Evolutionary conservation across 2,329 filamentous ascomycete genomes (phyloP).

Genomic region (Conoideocrella luteorostrata): DNA sequence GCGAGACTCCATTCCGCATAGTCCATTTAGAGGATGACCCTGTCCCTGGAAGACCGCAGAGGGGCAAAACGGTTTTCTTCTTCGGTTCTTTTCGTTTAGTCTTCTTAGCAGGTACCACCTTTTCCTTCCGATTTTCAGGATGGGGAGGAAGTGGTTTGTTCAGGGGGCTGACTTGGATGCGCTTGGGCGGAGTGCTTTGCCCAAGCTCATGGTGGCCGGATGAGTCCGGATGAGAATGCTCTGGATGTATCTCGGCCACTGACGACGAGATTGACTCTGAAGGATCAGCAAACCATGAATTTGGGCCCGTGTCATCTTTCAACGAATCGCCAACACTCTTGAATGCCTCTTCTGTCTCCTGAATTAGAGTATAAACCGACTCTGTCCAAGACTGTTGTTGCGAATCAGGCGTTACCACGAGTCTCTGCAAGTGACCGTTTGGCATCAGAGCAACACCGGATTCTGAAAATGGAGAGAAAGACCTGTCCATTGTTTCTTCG

Average conservation of each 20-base stretch:
- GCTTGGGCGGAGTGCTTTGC: neutral
- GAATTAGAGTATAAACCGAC: conserved; percentile 39
- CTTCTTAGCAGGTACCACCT: neutral
- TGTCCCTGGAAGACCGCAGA: conserved; percentile 9
- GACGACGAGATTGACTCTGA: conserved; percentile 5
- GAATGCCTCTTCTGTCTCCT: conserved; percentile 45
- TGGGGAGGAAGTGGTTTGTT: conserved; percentile 6
- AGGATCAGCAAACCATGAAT: conserved; percentile 16
- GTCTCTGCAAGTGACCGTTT: conserved; percentile 5
- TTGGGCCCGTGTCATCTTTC: conserved; percentile 26
- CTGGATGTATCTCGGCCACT: neutral
- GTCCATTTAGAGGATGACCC: conserved; percentile 41
- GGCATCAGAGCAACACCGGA: conserved; percentile 1
- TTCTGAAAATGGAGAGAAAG: conserved; percentile 6
- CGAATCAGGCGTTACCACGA: neutral
- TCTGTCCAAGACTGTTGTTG: conserved; percentile 22
- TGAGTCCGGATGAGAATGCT: neutral
- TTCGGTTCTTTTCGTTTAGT: neutral
- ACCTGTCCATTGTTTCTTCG: too few species aligned
- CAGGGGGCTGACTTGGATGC: neutral
- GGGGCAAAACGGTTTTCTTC: too few species aligned
- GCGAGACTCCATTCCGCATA: conserved; percentile 50
- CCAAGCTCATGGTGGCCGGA: neutral
- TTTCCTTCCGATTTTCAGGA: conserved; percentile 19
- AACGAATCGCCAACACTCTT: conserved; percentile 36